Conservation (phyloP, 192 early-diverging fungal species). For the Coemansia sp. region DNA sequence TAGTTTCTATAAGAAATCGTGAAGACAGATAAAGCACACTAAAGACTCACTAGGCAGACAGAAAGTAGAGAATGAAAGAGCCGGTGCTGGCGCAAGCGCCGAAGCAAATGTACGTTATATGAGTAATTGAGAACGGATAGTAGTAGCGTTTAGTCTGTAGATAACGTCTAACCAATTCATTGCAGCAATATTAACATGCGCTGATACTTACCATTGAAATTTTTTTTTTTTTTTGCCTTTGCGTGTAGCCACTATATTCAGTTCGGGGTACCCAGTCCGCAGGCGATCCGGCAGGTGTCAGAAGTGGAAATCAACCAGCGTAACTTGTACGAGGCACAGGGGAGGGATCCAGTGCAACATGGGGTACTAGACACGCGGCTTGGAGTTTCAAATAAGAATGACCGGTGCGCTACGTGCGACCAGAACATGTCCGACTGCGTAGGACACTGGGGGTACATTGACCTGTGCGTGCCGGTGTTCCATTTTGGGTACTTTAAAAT, state of each 20-base stretch:
- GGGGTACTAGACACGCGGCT: slow-evolving; percentile 90
- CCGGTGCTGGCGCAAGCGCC: slow-evolving; percentile 67
- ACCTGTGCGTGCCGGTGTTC: slow-evolving; percentile 91
- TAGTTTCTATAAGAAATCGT: not conserved
- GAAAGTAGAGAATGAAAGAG: slow-evolving; percentile 66
- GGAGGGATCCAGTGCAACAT: slow-evolving; percentile 72
- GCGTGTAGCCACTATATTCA: slow-evolving; percentile 81
- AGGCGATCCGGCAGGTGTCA: slow-evolving; percentile 83
- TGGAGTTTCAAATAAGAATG: slow-evolving; percentile 82
- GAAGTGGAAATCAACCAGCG: slow-evolving; percentile 90
- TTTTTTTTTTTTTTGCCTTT: not conserved
- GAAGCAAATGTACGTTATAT: slow-evolving; percentile 70
- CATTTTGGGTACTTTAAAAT: slow-evolving; percentile 97
- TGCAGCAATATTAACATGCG: not conserved
- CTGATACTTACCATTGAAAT: not conserved
- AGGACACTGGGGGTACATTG: slow-evolving; percentile 95
- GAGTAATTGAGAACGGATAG: not conserved
- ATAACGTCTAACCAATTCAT: not conserved
- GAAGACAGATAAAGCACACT: not conserved
- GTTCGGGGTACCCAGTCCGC: slow-evolving; percentile 90
- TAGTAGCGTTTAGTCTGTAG: too few species aligned
- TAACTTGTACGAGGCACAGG: slow-evolving; percentile 74
- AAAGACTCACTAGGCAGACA: not conserved
- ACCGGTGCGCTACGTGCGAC: slow-evolving; percentile 87
- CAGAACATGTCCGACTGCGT: slow-evolving; percentile 84